phyloP scores from a whole-genome alignment of 345 rosid species.

The Raphanus sativus region DNA sequence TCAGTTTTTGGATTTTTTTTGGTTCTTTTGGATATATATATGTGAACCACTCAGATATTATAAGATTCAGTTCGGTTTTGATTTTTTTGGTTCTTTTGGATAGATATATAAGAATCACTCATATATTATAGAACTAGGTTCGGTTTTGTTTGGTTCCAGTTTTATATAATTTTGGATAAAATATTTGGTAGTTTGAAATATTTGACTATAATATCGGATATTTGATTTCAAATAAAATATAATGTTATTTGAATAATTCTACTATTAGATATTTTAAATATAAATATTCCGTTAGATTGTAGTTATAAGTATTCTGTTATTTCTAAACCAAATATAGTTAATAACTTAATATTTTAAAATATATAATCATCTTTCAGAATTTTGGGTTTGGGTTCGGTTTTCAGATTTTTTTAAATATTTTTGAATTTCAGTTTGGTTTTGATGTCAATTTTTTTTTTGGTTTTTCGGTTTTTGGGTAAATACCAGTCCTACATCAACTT shows the following conservation, averaged over 20 bases:
- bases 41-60: not conserved
- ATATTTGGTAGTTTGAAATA: not conserved
- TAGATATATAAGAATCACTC: not conserved
- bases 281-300: not conserved
- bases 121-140: not conserved
- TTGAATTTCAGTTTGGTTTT: not conserved
- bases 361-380: not conserved
- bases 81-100: not conserved
- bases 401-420: not conserved
- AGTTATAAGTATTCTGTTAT: not conserved
- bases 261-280: not conserved
- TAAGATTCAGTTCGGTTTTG: not conserved
- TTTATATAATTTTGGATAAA: not conserved
- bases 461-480: not conserved
- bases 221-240: no score
- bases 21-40: not conserved
- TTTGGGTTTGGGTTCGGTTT: not conserved
- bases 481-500: not conserved
- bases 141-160: not conserved
- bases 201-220: not conserved
- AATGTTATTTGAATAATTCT: not conserved
- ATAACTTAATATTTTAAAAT: not conserved
- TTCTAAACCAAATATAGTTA: not conserved
- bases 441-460: not conserved
- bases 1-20: not conserved